Percentiles rank a stretch among this genome's conserved stretches.
Conservation (phyloP, 2,329 filamentous ascomycete genomes). For the Xylariaceae sp. region DNA sequence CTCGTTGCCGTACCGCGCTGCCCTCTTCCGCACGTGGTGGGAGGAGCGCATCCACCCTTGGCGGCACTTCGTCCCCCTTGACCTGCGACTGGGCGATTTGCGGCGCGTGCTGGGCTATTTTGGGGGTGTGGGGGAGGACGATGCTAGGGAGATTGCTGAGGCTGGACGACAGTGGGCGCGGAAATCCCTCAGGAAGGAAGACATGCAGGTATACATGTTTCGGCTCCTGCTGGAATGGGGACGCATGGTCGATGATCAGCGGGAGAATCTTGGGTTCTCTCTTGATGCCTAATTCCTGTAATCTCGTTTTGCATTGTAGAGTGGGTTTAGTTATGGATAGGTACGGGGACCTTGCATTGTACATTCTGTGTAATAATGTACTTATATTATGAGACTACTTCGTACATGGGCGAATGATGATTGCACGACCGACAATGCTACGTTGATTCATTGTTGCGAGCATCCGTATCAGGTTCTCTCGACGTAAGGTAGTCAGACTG, state of each 20-base stretch:
- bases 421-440: no score
- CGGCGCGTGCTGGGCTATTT: constrained; percentile 31
- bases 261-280: constrained; percentile 36
- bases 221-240: constrained; percentile 50
- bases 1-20: constrained; percentile 55
- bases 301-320: no score
- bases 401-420: no score
- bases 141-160: constrained; percentile 49
- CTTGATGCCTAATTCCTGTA: not conserved
- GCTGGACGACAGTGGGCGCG: constrained; percentile 53
- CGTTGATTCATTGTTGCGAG: no score
- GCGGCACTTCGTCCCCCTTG: constrained; percentile 61
- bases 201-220: constrained; percentile 57
- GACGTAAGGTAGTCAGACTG: no score
- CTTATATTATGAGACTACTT: no score
- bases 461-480: no score
- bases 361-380: no score
- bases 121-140: constrained; percentile 20
- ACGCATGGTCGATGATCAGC: constrained; percentile 38
- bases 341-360: no score
- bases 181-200: constrained; percentile 50
- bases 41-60: constrained; percentile 57
- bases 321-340: no score
- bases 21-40: constrained; percentile 62
- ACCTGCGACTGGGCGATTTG: constrained; percentile 37